phyloP scores from a whole-genome alignment of 148 eudicot species.

The Heliamphora exappendiculata region DNA sequence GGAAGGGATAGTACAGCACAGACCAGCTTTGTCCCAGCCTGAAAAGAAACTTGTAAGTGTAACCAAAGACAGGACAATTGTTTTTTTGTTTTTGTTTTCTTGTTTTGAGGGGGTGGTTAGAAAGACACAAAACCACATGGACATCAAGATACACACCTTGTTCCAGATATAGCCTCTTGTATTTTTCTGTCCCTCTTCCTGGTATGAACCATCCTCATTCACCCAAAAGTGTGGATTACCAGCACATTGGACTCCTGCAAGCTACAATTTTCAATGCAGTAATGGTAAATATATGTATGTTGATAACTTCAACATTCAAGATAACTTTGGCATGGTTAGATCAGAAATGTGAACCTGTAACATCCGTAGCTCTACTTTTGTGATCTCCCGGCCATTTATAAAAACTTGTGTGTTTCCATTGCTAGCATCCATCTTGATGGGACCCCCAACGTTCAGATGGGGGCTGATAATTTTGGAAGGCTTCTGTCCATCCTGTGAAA shows the following conservation, averaged over 20 bases:
- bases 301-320: slow-evolving; percentile 3
- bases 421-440: slow-evolving; percentile 77
- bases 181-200: slow-evolving; percentile 98
- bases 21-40: slow-evolving; percentile 92
- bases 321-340: slow-evolving; percentile 1
- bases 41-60: slow-evolving; percentile 13
- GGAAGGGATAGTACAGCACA: slow-evolving; percentile 93
- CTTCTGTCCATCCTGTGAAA: slow-evolving; percentile 85
- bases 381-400: slow-evolving; percentile 95
- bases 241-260: slow-evolving; percentile 98
- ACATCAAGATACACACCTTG: slow-evolving; percentile 46
- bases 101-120: not conserved
- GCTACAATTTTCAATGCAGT: slow-evolving; percentile 34
- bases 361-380: slow-evolving; percentile 92
- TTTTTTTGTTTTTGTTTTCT: not conserved
- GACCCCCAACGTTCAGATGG: slow-evolving; percentile 88
- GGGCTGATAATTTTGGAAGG: slow-evolving; percentile 83
- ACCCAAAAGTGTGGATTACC: slow-evolving; percentile 99
- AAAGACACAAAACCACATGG: not conserved
- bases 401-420: slow-evolving; percentile 86
- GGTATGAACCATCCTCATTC: slow-evolving; percentile 98
- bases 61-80: not conserved
- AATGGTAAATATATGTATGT: slow-evolving; percentile 4
- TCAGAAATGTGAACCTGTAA: slow-evolving; percentile 53
- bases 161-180: slow-evolving; percentile 98